Conservation (phyloP, 345 rosid genomes). For the Eucalyptus caleyi region DNA sequence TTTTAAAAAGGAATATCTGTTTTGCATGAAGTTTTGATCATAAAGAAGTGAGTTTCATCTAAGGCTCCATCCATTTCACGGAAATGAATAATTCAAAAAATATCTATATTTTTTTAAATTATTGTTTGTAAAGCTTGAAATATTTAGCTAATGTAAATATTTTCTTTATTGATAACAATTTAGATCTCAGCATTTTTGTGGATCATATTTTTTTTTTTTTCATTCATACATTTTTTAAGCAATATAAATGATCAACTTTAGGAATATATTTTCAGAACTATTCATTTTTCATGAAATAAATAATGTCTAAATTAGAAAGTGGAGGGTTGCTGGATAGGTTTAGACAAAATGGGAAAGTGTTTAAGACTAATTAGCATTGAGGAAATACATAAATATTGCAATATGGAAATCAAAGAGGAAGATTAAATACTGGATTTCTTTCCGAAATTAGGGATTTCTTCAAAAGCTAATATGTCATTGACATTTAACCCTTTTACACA, state of each 20-base stretch:
- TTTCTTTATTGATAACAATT: no score
- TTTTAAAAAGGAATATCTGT: not conserved
- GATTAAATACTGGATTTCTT: not conserved
- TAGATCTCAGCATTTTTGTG: not conserved
- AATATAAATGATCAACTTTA: no score
- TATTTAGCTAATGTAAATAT: no score
- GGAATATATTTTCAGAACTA: no score
- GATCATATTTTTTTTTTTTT: no score
- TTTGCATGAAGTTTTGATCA: not conserved
- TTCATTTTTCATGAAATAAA: no score
- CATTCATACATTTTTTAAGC: not conserved
- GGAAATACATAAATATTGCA: not conserved
- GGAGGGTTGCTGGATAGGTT: not conserved
- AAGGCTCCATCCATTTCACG: not conserved
- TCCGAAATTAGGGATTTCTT: rapidly evolving
- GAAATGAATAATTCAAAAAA: no score
- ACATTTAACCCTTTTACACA: not conserved
- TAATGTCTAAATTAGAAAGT: not conserved
- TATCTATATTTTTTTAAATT: rapidly evolving
- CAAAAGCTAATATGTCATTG: not conserved
- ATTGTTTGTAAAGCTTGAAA: no score
- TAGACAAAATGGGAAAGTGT: not conserved
- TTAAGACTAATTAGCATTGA: not conserved
- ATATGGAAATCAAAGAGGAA: not conserved
- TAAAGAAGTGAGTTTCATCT: not conserved